Evolutionary conservation across 805 yeast genomes (phyloP), one percentile per base, ranked within the genome.

Genomic region (Yamadazyma takamatsuzukensis): DNA sequence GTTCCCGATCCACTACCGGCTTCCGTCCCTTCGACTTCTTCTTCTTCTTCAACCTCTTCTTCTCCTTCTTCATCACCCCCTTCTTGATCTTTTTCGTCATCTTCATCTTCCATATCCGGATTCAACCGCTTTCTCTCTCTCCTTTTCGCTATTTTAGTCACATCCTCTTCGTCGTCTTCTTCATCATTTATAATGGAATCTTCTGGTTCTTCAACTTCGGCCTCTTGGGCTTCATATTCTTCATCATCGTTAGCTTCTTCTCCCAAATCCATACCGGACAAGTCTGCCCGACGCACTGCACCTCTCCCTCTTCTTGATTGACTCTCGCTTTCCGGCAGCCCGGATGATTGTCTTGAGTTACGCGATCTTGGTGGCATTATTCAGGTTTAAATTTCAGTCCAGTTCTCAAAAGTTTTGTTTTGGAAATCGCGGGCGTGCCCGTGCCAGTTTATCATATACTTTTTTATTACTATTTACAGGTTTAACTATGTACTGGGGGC

Each of bases 61-160:
- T 44, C 51, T 4, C 44, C 51, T 10, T 40, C 55, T 6, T 47
- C 61, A 6, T 44, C 53, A 9, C 41, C 50, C 6, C 45, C 51
- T 39, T 53, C 49, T 9, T 36, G 39, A 11, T 32, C 50, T 24
- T 43, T 44, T 8, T 30, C 49, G 26, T 36, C 49, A 15, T 35
- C 49, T 37, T 39, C 66, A 26, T 27, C 66, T 51, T 27, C 59
- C 48, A 31, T 38, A 64, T 33, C 28, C 66, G 50, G 21, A 57
- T 16, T 45, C 59, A 17, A 43, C 57, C 22, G 41, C 55, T 2
- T 27, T 45, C 6, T 41, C 47, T 19, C 30, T 40, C 8, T 30
- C 47, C n/a, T 34, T 41, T 26, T 38, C 46, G 9, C 25, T 51
- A 5, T 47, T 49, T 15, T 41, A 44, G 12, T 25, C 36, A 2